Evolutionary conservation across 768 basidiomycete genomes (phyloP), one percentile per base, ranked within the genome.

Genomic region (Lactarius hengduanensis): DNA sequence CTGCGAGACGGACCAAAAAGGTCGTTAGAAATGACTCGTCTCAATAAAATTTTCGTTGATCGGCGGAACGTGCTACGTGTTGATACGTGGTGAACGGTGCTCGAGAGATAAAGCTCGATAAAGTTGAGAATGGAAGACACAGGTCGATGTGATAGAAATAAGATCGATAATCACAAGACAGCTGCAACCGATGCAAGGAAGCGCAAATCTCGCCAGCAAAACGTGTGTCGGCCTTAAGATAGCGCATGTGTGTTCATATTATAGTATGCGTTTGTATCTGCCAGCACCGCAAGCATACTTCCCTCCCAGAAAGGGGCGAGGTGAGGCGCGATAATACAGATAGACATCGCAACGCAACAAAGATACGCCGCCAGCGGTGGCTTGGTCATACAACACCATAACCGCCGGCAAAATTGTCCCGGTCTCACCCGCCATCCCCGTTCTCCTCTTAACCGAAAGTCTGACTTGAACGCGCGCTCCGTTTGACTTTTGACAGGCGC

Each of bases 401-500:
- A 22, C 20, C 43, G 43, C 43, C 20, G 20, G 9, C 20, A n/a
- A 45, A 20, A n/a, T 28, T 32, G n/a, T 30, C 28, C 47, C 26
- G 32, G 7, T 32, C 18, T 5, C 26, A 4, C n/a, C 15, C 20
- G 4, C 5, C 5, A 7, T 16, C 1, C 9, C 18, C 61, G 1
- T 38, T 38, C 36, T 38, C 36, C 11, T 9, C 67, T 81, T 73
- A 94, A 71, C 94, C 93, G 72, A 96, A 96, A 28, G 94, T 95
- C 84, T 95, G 94, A 80, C 90, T 92, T 87, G 94, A 94, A 66
- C 94, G 86, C 26, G 94, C 92, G 74, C 91, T 93, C 69, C 92
- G 81, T 79, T 94, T 95, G 82, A 95, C 83, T 75, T 95, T 95
- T 16, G 92, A 95, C 75, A 95, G 77, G 60, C 95, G 84, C 96